Evolutionary conservation across 2,329 filamentous ascomycete species (phyloP), one percentile per base, ranked within the genome.

Genomic region (Sporothrix luriei): DNA sequence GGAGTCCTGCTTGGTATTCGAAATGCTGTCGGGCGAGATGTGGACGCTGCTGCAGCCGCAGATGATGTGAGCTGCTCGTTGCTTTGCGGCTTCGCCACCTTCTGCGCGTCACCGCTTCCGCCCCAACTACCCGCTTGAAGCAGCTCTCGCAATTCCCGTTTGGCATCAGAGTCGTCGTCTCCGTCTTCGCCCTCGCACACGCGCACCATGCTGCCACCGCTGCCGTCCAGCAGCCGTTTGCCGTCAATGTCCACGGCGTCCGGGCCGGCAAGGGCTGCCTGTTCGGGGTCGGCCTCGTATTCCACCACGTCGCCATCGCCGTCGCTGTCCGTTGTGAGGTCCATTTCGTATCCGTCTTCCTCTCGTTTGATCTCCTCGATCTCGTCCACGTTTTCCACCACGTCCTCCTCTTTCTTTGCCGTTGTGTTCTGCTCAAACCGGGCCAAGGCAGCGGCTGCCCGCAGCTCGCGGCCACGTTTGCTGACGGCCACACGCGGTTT

Each of bases 401-500:
- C 72, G 33, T 78, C 74, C 38, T 70, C 75, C 38, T 79, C 76
- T 24, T 78, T 78, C 14, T 85, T 84, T 66, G 83, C 82, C 74
- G 87, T 62, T 21, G 57, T 86, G 59, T 84, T 78, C 76, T 85
- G 78, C 54, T 87, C 90, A 70, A 94, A 92, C 14, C 92, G 83
- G 16, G 90, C 91, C 73, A 94, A 77, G 1, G 92, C 92, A 2
- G 92, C 92, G 6, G 91, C 91, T 1, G 91, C 92, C 69, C 92
- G 82, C 13, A 95, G 80, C 66, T 94, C 92, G 71, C 92, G 83
- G 0, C 92, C 92, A 70, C 92, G 82, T 62, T 88, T 89, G 76
- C 91, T 94, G 11, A 85, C 85, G 3, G 92, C 92, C 13, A 94
- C 91, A 61, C 90, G 84, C 0, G 92, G 92, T 71, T 90, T 91